Evolutionary conservation across 2,329 filamentous ascomycete species (phyloP), one percentile per base, ranked within the genome.

Genomic region (Aureobasidium sp.): DNA sequence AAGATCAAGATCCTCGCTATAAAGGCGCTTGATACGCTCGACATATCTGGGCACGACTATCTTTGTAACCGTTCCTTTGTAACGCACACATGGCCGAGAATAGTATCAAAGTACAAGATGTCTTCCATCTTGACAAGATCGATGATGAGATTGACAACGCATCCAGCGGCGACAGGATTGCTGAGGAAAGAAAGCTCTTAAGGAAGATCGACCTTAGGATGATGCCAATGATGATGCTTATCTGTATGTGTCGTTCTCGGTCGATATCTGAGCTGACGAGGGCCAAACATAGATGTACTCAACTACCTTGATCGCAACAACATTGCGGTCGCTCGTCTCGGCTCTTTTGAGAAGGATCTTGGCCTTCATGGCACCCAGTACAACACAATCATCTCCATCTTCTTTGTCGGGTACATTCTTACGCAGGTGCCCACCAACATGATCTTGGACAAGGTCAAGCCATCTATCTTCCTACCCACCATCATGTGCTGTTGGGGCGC

Each of bases 191-290:
- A 59, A 79, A 75, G 24, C 75, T 92, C 68, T 82, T 85, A 71
- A 82, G 84, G 67, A 92, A 90, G 76, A 85, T 92, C 61, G 88
- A 92, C 70, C 67, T 81, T 20, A 81, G 87, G 55, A 64, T 91
- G 72, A 77, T 90, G 63, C 87, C 87, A 0, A 85, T 85, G 75
- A 77, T 91, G 63, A 84, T 91, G 57, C 72, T 90, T 66, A 89
- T 91, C 77, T 91, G 90, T 70, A 32, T 15, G 26, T 56, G 1
- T 20, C 2, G 32, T 4, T 52, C 15, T 8, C 5, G 0, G 1
- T 2, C 2, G 17, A 26, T 26, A 37, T 26, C 15, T 29, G 2
- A n/a, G 32, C 46, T 48, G 46, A 48, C 24, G n/a, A 29, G 4
- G 3, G 4, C 20, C 20, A 20, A 0, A 10, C 13, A 27, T n/a